Base-by-base conservation (phyloP, 768 basidiomycete species). In the Suillus paluster region DNA sequence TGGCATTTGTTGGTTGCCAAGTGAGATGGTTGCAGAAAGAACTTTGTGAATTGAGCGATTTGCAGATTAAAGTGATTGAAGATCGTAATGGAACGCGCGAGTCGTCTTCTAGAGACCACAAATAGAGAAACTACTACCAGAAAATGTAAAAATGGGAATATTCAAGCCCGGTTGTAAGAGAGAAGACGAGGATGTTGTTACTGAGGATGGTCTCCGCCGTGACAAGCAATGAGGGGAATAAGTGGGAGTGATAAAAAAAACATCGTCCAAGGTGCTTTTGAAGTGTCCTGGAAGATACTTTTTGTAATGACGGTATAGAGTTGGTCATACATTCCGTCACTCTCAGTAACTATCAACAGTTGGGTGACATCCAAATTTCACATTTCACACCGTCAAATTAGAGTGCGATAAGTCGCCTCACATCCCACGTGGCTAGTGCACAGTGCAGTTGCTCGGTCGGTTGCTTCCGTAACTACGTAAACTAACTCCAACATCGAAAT, bases 1-100 rank as follows among this genome's bases (percentile, higher is more conserved):
- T 9, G 71, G 63, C 68, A 75, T 73, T 66, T 68, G 68, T 65
- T 76, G 73, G 73, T 76, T 27, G 71, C 72, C 72, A 75, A 48
- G 73, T 57, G 66, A 42, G 66, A 61, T 69, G 65, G 62, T 63
- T 67, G 71, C 66, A 71, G 64, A 66, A 64, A 63, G 21, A 34
- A 36, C 36, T 58, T 34, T 5, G 56, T n/a, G 45, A 63, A 63
- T 2, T 66, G 53, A 64, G 67, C 45, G 73, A 75, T 76, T 73
- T 75, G 73, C 73, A 75, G 57, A 36, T 59, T 61, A 59, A 62
- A 63, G 52, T 64, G 70, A 64, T 60, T 55, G 54, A 57, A 55
- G 65, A 66, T 66, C 56, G 64, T 63, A 49, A 54, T 69, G 41
- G 74, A 68, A 64, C 52, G 54, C 52, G 54, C 53, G 27, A 57